Evolutionary conservation across 805 yeast genomes (phyloP).

Genomic region (Cyberlindnera xylosilytica): DNA sequence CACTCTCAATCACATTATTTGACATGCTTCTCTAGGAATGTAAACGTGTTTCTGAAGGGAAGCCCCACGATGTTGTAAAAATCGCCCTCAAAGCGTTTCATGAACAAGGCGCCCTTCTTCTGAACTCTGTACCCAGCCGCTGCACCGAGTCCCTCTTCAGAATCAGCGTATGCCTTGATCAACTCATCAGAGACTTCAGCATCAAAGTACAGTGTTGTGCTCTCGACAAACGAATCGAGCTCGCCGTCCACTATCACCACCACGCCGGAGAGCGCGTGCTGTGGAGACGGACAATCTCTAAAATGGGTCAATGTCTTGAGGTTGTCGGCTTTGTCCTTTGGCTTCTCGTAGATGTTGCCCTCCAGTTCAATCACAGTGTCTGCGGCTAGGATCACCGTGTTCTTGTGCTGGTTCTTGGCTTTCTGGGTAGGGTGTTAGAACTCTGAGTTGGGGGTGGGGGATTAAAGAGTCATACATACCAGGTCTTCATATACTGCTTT

Average conservation of each 20-base stretch:
- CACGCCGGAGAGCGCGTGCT: slow-evolving; percentile 54
- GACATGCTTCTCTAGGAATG: slow-evolving; percentile 33
- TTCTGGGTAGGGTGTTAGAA: slow-evolving; percentile 3
- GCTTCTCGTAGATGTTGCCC: slow-evolving; percentile 75
- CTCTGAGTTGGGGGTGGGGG: too few species aligned
- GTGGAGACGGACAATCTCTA: slow-evolving; percentile 41
- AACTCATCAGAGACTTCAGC: slow-evolving; percentile 48
- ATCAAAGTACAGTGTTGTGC: slow-evolving; percentile 41
- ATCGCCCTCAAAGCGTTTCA: slow-evolving; percentile 70
- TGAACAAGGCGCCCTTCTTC: slow-evolving; percentile 63
- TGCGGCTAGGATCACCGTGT: slow-evolving; percentile 52
- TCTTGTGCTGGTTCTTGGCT: slow-evolving; percentile 4
- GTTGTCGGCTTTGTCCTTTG: slow-evolving; percentile 51
- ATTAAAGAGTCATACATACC: slow-evolving; percentile 4
- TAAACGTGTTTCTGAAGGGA: slow-evolving; percentile 61
- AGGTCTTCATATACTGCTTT: slow-evolving; percentile 52
- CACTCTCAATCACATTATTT: not conserved
- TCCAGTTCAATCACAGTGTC: slow-evolving; percentile 73
- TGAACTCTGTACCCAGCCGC: slow-evolving; percentile 95
- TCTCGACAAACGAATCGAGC: slow-evolving; percentile 35
- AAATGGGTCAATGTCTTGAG: slow-evolving; percentile 46
- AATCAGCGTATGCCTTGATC: slow-evolving; percentile 56
- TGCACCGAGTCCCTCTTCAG: slow-evolving; percentile 73
- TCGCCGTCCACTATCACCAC: slow-evolving; percentile 35
- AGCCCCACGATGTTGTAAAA: slow-evolving; percentile 84